Base-by-base conservation (phyloP, 2,329 filamentous ascomycete species). In the Proliferodiscus dingleyae region DNA sequence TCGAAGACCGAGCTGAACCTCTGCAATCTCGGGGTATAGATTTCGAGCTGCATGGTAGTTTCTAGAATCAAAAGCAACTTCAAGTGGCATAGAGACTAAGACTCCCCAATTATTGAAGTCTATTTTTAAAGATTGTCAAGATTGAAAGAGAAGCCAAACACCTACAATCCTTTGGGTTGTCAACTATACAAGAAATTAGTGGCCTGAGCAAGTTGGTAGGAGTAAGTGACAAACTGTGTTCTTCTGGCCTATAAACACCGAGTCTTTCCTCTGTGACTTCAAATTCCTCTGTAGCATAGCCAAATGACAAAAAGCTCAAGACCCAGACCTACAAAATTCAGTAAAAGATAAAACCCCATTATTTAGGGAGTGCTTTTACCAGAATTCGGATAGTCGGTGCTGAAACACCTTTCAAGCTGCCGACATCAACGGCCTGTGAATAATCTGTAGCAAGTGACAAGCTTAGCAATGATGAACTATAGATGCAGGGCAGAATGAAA, bases 201-300 rank as follows among this genome's bases (percentile, higher is more conserved):
- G 23, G 11, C 23, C 4, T 32, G 29, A 13, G 29, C 29, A n/a
- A 32, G 29, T n/a, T 5, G 5, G 15, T 10, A 32, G 8, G 29
- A n/a, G 29, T 32, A 15, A n/a, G 5, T 15, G 5, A 7, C 34
- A 23, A 22, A 37, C 34, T 81, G 61, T 83, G 77, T 59, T 82
- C 76, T 61, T 91, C 87, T 0, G 87, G 85, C 24, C 87, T 78
- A 66, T 93, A 93, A 51, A 86, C 83, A 21, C 87, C 87, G 16
- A 93, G 74, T 28, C 87, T 78, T 50, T 91, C 87, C 32, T 85
- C 78, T 1, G 87, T 91, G 37, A 91, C 87, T 60, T 91, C 87
- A 57, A 89, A 93, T 61, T 91, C 87, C 37, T 78, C 84, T 1
- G 87, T 91, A n/a, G 86, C 87, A 67, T 89, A 91, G 28, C 87